Conservation (phyloP, 1,139 yeast species). For the Suhomyces taliae region DNA sequence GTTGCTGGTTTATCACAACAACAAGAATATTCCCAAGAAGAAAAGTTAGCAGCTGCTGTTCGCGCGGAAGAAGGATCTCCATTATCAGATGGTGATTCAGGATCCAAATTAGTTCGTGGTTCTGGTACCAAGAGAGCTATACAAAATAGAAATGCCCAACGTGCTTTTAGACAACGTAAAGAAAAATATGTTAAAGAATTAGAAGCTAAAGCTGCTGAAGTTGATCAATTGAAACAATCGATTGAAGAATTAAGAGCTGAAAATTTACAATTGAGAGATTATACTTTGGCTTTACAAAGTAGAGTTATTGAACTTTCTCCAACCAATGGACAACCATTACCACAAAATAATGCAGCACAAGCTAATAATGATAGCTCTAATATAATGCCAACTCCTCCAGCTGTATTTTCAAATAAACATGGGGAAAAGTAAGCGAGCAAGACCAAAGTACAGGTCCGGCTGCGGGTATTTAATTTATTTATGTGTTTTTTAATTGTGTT, state of each 20-base stretch:
- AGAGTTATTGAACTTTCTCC: constrained; percentile 51
- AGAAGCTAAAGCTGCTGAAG: constrained; percentile 67
- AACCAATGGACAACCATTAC: constrained; percentile 5
- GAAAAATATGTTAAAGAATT: constrained; percentile 76
- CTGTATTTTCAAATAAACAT: constrained; percentile 13
- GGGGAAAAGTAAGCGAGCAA: constrained; percentile 1
- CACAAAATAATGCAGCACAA: constrained; percentile 4
- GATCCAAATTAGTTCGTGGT: constrained; percentile 9
- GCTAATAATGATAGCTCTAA: constrained; percentile 4
- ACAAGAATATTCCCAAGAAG: constrained; percentile 9
- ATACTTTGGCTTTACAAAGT: constrained; percentile 68
- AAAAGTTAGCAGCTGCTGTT: constrained; percentile 10
- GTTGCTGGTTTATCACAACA: constrained; percentile 12
- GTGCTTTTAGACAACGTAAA: constrained; percentile 80
- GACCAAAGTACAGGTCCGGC: too few relatives aligned
- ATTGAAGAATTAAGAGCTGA: constrained; percentile 66
- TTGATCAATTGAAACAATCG: constrained; percentile 56
- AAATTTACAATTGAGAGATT: constrained; percentile 70
- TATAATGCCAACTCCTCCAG: constrained; percentile 43
- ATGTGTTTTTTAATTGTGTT: too few relatives aligned
- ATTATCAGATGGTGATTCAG: constrained; percentile 3
- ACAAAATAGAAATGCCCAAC: constrained; percentile 85
- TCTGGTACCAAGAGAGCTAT: constrained; percentile 71
- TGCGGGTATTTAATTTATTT: too few relatives aligned
- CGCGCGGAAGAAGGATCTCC: background rate